Percentiles rank a stretch among this genome's conserved stretches.
Evolutionary conservation across 768 basidiomycete species (phyloP).

Genomic region (Xanthoconium purpureum): DNA sequence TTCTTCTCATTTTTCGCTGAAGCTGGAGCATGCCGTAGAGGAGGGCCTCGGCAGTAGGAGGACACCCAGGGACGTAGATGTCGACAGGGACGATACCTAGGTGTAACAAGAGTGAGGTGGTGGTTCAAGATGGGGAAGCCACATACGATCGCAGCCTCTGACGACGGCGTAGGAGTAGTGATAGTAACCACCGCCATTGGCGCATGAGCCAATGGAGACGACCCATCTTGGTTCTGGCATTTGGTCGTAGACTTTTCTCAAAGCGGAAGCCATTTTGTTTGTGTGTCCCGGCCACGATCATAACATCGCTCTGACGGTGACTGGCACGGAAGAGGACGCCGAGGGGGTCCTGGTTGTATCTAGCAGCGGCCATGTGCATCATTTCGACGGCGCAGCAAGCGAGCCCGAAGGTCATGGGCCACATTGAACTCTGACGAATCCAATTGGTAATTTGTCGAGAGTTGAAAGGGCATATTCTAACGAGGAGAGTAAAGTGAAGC

Average conservation of each 20-base stretch:
- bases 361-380: constrained; percentile 99
- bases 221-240: constrained; percentile 99
- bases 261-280: constrained; percentile 99
- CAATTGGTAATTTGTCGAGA: constrained; percentile 93
- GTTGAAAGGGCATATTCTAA: constrained; percentile 95
- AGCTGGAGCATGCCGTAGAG: constrained; percentile 96
- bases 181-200: constrained; percentile 96
- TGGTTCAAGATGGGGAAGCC: constrained; percentile 6
- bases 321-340: constrained; percentile 99
- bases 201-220: constrained; percentile 99
- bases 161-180: constrained; percentile 99
- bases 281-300: constrained; percentile 99
- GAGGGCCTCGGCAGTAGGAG: constrained; percentile 93
- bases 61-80: constrained; percentile 96
- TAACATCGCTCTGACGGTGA: constrained; percentile 95
- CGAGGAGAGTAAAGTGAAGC: not conserved
- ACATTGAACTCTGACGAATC: constrained; percentile 97
- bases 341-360: constrained; percentile 97
- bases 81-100: constrained; percentile 95
- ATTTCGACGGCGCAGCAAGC: constrained; percentile 99
- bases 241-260: constrained; percentile 95
- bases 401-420: constrained; percentile 99
- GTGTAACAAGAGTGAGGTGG: constrained; percentile 7
- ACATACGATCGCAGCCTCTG: constrained; percentile 91
- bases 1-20: constrained; percentile 92